Percentiles rank a stretch among this genome's conserved stretches.
These are phyloP conservation scores for Aspergillus sp. DNA, from an alignment of 2,329 filamentous ascomycete species.

Conservation along the genomic window DNA sequence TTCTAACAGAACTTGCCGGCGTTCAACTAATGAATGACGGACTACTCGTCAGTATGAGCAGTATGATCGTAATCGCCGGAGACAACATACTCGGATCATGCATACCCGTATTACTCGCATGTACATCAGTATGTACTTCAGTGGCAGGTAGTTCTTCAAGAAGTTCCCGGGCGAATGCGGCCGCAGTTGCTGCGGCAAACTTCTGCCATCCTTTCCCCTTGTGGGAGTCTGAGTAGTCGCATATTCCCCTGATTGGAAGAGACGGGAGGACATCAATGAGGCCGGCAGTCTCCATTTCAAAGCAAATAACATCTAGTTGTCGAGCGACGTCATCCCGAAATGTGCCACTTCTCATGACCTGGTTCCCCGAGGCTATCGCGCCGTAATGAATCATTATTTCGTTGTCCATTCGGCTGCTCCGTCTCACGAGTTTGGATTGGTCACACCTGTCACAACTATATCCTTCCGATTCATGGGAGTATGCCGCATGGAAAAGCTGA, in stretches of 20 bases:
- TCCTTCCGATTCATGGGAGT: constrained; percentile 2
- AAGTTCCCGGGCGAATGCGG: constrained; percentile 26
- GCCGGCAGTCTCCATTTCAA: constrained; percentile 34
- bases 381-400: constrained; percentile 22
- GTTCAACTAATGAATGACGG: neutral
- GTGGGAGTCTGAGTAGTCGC: constrained; percentile 42
- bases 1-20: neutral
- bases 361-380: constrained; percentile 24
- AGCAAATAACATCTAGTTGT: constrained; percentile 18
- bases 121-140: too few species aligned
- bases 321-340: constrained; percentile 9
- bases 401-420: neutral
- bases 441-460: constrained; percentile 3
- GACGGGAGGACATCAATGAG: constrained; percentile 33
- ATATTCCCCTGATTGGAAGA: constrained; percentile 43
- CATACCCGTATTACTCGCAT: too few species aligned
- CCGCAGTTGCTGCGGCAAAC: constrained; percentile 34
- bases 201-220: constrained; percentile 39
- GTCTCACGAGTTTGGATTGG: neutral
- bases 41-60: neutral
- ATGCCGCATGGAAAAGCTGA: constrained; percentile 4
- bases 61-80: neutral
- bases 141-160: neutral
- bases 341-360: constrained; percentile 19
- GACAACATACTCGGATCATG: neutral